A percentile compares a stretch with the other conserved stretches of the same genome.
Evolutionary conservation across 75 land plant species (phyloP).

Genomic region (Larix kaempferi): DNA sequence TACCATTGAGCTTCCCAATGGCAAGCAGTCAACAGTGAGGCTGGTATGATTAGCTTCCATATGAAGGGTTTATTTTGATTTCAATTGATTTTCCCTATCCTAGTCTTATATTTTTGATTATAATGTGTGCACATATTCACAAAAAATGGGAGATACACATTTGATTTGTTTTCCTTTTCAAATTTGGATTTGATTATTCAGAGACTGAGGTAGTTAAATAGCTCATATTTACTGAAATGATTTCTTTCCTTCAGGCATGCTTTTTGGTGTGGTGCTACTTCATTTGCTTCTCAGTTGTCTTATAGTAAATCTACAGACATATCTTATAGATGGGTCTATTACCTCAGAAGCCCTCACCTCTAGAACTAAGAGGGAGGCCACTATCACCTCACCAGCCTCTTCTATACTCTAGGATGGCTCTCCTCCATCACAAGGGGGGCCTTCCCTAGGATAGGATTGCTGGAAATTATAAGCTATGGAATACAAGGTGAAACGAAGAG

Average conservation of each 20-base stretch:
- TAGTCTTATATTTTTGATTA: background rate
- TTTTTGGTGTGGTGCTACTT: background rate
- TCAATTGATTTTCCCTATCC: background rate
- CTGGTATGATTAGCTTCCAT: conserved; percentile 40
- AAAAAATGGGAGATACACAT: conserved; percentile 1
- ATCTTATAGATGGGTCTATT: background rate
- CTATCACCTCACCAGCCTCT: too few relatives aligned
- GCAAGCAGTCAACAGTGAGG: conserved; percentile 86
- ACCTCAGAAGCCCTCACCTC: too few relatives aligned
- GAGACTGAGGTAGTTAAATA: background rate
- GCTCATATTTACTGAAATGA: background rate
- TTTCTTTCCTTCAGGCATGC: background rate
- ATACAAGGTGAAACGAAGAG: too few relatives aligned
- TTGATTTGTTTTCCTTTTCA: background rate
- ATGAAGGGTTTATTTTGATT: background rate
- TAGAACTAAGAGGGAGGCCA: too few relatives aligned
- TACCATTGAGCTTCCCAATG: conserved; percentile 77
- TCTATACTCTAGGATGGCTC: too few relatives aligned
- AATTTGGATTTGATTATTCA: background rate
- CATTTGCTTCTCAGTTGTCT: background rate
- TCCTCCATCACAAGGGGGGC: too few relatives aligned
- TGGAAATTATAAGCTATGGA: too few relatives aligned
- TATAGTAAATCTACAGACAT: background rate
- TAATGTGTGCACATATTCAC: background rate
- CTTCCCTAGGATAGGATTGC: too few relatives aligned